A percentile compares a stretch with the other conserved stretches of the same genome.
Conservation (phyloP, 371 early-diverging fungal genomes). For the Mortierella sp. region DNA sequence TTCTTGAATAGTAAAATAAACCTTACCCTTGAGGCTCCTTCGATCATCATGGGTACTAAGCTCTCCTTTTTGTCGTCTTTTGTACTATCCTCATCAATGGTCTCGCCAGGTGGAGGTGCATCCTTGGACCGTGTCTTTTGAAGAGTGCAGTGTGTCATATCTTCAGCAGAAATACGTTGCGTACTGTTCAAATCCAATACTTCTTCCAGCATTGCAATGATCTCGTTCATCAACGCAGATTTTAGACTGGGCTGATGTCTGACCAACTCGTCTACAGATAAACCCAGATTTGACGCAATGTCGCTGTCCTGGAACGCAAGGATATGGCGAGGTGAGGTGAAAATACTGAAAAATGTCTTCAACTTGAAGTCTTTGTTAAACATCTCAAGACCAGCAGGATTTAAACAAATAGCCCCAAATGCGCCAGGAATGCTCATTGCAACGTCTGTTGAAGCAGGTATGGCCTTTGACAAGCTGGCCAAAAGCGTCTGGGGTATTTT, state of each 20-base stretch:
- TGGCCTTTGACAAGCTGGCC: constrained; percentile 69
- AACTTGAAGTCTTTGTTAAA: constrained; percentile 81
- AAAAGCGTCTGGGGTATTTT: constrained; percentile 89
- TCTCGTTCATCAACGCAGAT: constrained; percentile 73
- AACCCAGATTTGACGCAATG: constrained; percentile 83
- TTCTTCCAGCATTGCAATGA: constrained; percentile 74
- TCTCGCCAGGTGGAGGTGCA: constrained; percentile 39
- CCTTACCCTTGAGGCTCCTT: constrained; percentile 64
- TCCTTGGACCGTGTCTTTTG: constrained; percentile 35
- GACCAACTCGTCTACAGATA: constrained; percentile 93
- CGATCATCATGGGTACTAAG: constrained; percentile 62
- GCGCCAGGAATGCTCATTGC: constrained; percentile 90
- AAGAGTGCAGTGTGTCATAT: constrained; percentile 60
- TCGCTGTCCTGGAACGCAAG: constrained; percentile 86
- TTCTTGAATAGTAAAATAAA: constrained; percentile 15
- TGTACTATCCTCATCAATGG: constrained; percentile 55
- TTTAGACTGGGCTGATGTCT: constrained; percentile 94
- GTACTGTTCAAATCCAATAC: constrained; percentile 62
- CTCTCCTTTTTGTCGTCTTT: constrained; percentile 71
- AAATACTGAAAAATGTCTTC: constrained; percentile 77
- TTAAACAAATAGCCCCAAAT: constrained; percentile 97
- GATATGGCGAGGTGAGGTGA: constrained; percentile 82
- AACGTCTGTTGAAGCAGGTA: constrained; percentile 83
- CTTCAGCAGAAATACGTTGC: constrained; percentile 58
- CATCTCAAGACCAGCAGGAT: constrained; percentile 85